Evolutionary conservation across 225 moss, liverwort and hornwort species (phyloP), one percentile per base, ranked within the genome.

Genomic region (Sphagnum tenellum): DNA sequence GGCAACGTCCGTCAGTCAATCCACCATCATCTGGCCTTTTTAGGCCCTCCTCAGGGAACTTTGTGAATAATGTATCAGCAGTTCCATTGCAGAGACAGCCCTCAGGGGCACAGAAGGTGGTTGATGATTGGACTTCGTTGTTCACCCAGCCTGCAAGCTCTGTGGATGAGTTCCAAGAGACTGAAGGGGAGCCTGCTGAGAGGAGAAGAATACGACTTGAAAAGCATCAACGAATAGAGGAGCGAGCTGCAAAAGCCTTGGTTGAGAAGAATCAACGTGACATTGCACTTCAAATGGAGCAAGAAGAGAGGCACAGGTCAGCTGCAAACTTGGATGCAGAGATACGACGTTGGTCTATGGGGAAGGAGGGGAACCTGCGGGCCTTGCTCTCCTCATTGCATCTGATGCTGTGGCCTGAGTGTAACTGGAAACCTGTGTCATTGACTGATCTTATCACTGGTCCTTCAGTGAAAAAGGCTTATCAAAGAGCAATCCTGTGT

Each of bases 241-340:
- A 98, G 69, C 89, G 98, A 9, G 93, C 98, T 63, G 83, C 87
- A 2, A 87, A 80, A 56, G 98, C 98, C 7, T 60, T 98, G 59
- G 89, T 85, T 71, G 90, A 93, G 68, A 98, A 93, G 72, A 93
- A 87, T 70, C 87, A 98, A 67, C 93, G 98, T 57, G 98, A 98
- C 80, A 82, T 83, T 64, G 84, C 84, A 11, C 63, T 71, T 64
- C 86, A 88, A 57, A 89, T 85, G 69, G 93, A 98, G 64, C 98
- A 98, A 84, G 90, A 82, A 55, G 98, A 98, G 76, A 90, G 90
- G 49, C 85, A 90, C 58, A 79, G 86, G 57, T 66, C 81, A 3
- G 80, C 89, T 4, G 93, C 87, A 3, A 83, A 87, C 58, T 68
- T 98, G 64, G 98, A 98, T 51, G 79, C 90, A 8, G 90, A 98